Evolutionary conservation across 2,329 filamentous ascomycete species (phyloP).

Genomic region (Gaeumannomyces tritici): DNA sequence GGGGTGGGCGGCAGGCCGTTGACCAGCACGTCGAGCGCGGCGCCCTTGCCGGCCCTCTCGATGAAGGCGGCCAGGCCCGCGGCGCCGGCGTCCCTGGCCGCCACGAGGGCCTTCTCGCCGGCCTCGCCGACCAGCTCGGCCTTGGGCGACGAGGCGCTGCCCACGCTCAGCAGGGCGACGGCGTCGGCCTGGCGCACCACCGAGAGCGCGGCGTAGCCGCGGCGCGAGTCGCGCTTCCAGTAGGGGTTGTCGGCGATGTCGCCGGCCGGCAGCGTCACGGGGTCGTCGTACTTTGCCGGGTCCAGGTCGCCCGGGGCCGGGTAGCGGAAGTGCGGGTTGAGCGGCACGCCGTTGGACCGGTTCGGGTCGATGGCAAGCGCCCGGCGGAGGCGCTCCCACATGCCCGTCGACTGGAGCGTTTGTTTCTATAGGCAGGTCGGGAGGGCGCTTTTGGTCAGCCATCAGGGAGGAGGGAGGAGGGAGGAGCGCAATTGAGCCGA

Average conservation of each 20-base stretch:
- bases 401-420: slow-evolving; percentile 77
- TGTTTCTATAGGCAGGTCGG: slow-evolving; percentile 77
- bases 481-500: slow-evolving; percentile 5
- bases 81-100: slow-evolving; percentile 64
- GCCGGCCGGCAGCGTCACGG: slow-evolving; percentile 72
- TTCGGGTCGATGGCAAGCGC: slow-evolving; percentile 73
- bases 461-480: no score
- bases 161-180: slow-evolving; percentile 75
- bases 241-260: slow-evolving; percentile 90
- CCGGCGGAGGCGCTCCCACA: slow-evolving; percentile 79
- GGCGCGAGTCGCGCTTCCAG: slow-evolving; percentile 87
- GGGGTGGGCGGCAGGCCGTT: slow-evolving; percentile 81
- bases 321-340: slow-evolving; percentile 88
- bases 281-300: slow-evolving; percentile 67
- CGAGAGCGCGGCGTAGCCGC: slow-evolving; percentile 72
- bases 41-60: slow-evolving; percentile 39
- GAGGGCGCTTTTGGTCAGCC: background rate
- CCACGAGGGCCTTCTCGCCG: slow-evolving; percentile 57
- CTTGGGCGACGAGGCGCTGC: slow-evolving; percentile 72
- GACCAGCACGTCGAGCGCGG: slow-evolving; percentile 52
- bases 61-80: slow-evolving; percentile 65
- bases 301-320: slow-evolving; percentile 68
- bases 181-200: slow-evolving; percentile 77
- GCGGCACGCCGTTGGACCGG: slow-evolving; percentile 82
- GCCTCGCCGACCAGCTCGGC: slow-evolving; percentile 64